phyloP scores from a whole-genome alignment of 2,329 filamentous ascomycete species.

The Penicillium crustosum region DNA sequence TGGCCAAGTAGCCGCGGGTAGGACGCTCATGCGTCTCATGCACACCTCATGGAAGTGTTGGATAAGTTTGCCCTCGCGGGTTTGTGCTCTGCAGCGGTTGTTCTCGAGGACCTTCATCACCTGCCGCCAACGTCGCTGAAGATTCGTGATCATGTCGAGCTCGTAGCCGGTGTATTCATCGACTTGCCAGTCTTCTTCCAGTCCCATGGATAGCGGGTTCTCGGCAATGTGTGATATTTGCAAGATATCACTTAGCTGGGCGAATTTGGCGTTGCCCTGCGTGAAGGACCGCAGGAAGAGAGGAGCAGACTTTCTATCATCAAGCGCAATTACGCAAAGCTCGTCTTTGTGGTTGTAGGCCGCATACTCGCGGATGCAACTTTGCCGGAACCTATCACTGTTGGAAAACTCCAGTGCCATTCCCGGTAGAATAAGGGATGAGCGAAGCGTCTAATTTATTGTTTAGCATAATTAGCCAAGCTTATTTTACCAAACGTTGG shows the following conservation, averaged over 20 bases:
- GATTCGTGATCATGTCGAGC: slow-evolving; percentile 1
- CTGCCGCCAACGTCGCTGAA: slow-evolving; percentile 17
- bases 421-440: neutral
- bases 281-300: slow-evolving; percentile 1
- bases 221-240: neutral
- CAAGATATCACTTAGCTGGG: slow-evolving; percentile 6
- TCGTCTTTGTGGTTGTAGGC: slow-evolving; percentile 15
- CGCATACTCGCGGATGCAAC: slow-evolving; percentile 7
- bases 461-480: neutral
- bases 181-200: neutral
- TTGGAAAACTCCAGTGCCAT: neutral
- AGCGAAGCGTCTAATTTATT: neutral
- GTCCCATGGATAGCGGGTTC: neutral
- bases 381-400: slow-evolving; percentile 7
- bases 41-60: neutral
- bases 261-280: neutral
- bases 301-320: slow-evolving; percentile 9
- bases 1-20: neutral
- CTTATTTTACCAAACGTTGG: neutral
- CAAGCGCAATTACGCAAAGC: slow-evolving; percentile 14
- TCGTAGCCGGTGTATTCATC: slow-evolving; percentile 11
- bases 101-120: slow-evolving; percentile 4
- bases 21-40: neutral
- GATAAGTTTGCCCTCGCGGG: neutral
- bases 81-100: neutral